phyloP scores from a whole-genome alignment of 2,329 filamentous ascomycete species.

The Ophiostoma ips region DNA sequence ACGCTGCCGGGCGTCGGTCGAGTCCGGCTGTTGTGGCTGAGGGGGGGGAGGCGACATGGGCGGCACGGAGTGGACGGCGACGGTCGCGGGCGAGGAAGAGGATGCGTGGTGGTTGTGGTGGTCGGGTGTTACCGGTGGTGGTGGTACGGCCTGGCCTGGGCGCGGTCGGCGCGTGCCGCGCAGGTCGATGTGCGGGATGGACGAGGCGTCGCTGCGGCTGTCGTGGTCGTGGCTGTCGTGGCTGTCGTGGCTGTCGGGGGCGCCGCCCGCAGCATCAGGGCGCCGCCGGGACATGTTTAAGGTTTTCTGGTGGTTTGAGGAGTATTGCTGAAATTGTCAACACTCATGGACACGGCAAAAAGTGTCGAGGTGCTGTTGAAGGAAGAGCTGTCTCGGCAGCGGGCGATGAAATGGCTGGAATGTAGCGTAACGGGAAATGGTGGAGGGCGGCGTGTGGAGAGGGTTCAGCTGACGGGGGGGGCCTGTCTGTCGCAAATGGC shows the following conservation, averaged over 20 bases:
- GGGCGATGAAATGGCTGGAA: not conserved
- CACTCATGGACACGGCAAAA: too few species aligned
- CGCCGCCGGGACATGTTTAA: not conserved
- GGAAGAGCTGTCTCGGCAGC: too few species aligned
- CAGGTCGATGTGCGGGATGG: conserved; percentile 1
- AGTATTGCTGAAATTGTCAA: too few species aligned
- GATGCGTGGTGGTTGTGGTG: too few species aligned
- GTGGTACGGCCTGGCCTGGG: not conserved
- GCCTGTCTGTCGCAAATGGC: not conserved
- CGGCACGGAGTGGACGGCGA: not conserved
- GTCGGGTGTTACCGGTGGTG: not conserved
- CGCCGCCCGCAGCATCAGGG: not conserved
- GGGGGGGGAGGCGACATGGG: not conserved
- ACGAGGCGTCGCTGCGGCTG: not conserved
- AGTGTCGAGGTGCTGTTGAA: too few species aligned
- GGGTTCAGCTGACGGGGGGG: not conserved
- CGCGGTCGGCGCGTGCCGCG: not conserved
- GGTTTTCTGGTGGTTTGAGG: not conserved
- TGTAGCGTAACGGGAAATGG: not conserved
- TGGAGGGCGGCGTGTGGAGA: not conserved
- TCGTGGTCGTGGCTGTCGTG: not conserved
- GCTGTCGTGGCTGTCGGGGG: conserved; percentile 1
- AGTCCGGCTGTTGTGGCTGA: not conserved
- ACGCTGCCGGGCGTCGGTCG: not conserved
- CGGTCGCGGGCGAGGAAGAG: not conserved